Evolutionary conservation across 140 eudicot genomes (phyloP).

Genomic region (Ambrosia hybrid): DNA sequence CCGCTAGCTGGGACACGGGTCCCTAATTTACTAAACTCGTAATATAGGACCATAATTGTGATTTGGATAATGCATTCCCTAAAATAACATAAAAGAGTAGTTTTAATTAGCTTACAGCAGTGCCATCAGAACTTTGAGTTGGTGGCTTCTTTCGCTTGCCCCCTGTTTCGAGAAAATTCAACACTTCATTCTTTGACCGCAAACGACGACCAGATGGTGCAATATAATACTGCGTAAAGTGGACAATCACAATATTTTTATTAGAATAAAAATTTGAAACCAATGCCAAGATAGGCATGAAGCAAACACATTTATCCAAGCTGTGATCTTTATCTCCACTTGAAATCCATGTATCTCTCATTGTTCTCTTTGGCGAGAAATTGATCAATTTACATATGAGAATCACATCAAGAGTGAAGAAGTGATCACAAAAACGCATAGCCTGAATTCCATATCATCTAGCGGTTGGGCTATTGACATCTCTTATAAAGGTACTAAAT

Average conservation of each 20-base stretch:
- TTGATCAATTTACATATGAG: too few relatives aligned
- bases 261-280: conserved; percentile 2
- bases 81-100: background rate
- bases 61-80: too few relatives aligned
- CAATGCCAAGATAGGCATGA: conserved; percentile 10
- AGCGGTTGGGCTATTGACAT: background rate
- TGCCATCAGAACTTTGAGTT: conserved; percentile 34
- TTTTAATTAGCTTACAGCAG: conserved; percentile 39
- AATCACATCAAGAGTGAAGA: background rate
- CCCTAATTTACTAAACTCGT: too few relatives aligned
- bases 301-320: background rate
- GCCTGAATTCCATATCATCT: background rate
- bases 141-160: conserved; percentile 38
- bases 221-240: conserved; percentile 47
- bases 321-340: background rate
- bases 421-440: background rate
- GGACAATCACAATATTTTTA: conserved; percentile 3
- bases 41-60: too few relatives aligned
- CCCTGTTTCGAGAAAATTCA: conserved; percentile 54
- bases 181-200: conserved; percentile 61
- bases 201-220: conserved; percentile 42
- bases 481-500: background rate
- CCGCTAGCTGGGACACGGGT: too few relatives aligned
- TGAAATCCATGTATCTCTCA: too few relatives aligned
- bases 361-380: too few relatives aligned